Percentiles rank a stretch among this genome's conserved stretches.
Evolutionary conservation across 306 rosid genomes (phyloP).

Genomic region (Vachellia pachyceras): DNA sequence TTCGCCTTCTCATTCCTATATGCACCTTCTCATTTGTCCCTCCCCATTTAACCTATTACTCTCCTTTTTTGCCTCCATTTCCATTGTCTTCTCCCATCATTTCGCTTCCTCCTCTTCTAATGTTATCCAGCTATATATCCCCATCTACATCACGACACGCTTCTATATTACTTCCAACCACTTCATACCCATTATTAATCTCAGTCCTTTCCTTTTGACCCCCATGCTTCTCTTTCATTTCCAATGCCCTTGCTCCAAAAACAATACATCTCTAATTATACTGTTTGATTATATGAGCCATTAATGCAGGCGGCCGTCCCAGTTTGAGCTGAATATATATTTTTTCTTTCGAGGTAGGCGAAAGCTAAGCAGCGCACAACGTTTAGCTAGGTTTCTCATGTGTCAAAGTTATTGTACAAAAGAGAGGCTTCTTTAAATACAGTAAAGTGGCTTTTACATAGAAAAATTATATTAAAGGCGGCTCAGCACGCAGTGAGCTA

Average conservation of each 20-base stretch:
- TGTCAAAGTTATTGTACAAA: constrained; percentile 28
- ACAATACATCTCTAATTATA: not conserved
- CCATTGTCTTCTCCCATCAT: not conserved
- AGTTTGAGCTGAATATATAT: constrained; percentile 9
- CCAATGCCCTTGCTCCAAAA: not conserved
- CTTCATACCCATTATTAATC: not conserved
- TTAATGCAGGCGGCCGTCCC: constrained; percentile 7
- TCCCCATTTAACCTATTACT: not conserved
- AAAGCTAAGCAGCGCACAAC: not conserved
- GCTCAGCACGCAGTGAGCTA: constrained; percentile 20
- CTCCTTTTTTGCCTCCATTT: constrained; percentile 11
- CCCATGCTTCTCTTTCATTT: not conserved
- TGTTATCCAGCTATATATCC: not conserved
- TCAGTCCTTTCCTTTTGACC: not conserved
- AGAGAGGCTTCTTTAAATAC: constrained; percentile 23
- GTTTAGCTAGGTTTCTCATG: not conserved
- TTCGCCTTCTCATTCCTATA: not conserved
- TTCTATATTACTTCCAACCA: not conserved
- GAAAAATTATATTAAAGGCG: constrained; percentile 28
- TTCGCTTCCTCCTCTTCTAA: not conserved
- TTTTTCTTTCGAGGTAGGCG: not conserved
- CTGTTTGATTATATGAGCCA: not conserved
- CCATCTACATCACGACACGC: not conserved
- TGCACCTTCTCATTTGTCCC: constrained; percentile 25
- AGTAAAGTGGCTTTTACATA: constrained; percentile 19